Evolutionary conservation across 495 filamentous ascomycete genomes (phyloP).

Genomic region (Parathielavia appendiculata): DNA sequence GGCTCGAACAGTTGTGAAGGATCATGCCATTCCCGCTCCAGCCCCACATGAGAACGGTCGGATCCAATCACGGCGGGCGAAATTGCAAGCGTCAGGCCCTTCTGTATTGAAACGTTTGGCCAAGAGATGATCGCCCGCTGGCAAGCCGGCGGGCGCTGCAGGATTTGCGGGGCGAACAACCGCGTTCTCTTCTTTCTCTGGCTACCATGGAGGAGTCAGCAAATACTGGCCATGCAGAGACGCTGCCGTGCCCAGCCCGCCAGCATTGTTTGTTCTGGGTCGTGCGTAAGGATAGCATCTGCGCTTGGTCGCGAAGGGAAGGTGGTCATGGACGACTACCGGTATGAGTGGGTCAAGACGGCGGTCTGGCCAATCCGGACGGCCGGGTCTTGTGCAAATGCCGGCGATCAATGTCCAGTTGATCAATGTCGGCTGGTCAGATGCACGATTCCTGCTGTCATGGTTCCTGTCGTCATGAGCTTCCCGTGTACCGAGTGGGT

Average conservation of each 20-base stretch:
- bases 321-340: not conserved
- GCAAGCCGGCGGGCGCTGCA: not conserved
- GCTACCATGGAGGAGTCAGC: too few relatives aligned
- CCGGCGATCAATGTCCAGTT: slow-evolving; percentile 3
- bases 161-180: slow-evolving; percentile 9
- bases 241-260: not conserved
- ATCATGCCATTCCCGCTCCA: not conserved
- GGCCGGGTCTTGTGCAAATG: not conserved
- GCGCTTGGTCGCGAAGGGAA: slow-evolving; percentile 1
- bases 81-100: not conserved
- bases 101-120: slow-evolving; percentile 4
- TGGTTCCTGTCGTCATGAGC: not conserved
- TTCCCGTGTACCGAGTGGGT: not conserved
- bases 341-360: not conserved
- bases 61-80: slow-evolving; percentile 6
- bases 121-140: slow-evolving; percentile 11
- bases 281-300: not conserved
- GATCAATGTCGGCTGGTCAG: not conserved
- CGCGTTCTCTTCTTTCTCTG: not conserved
- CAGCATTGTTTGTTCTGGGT: not conserved
- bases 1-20: not conserved
- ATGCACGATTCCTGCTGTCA: not conserved
- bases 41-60: slow-evolving; percentile 5
- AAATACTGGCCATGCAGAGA: not conserved
- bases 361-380: slow-evolving; percentile 5